These are phyloP conservation scores for Fusarium chaquense DNA, from an alignment of 2,329 filamentous ascomycete genomes.

Conservation along the genomic window DNA sequence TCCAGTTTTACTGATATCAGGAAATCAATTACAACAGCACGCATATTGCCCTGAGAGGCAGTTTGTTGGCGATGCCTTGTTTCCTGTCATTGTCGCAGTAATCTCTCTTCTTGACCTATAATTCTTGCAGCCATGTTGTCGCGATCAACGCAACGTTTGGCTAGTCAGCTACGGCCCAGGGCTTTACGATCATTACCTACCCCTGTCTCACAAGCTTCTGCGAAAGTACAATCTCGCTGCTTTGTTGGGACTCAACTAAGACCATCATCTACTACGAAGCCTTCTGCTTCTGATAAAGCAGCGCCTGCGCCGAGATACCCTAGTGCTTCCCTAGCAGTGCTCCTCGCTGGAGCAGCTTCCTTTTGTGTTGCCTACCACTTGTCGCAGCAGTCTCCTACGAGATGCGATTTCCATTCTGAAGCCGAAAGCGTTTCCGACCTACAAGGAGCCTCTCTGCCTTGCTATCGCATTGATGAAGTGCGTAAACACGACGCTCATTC, in stretches of 20 bases:
- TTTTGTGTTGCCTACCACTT: conserved; percentile 39
- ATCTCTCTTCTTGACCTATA: not conserved
- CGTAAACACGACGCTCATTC: conserved; percentile 66
- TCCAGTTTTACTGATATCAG: conserved; percentile 6
- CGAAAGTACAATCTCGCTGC: conserved; percentile 30
- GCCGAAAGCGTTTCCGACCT: conserved; percentile 22
- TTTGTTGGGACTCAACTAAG: conserved; percentile 8
- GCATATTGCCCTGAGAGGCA: conserved; percentile 4
- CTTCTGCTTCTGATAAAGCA: not conserved
- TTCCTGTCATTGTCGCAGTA: not conserved
- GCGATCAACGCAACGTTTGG: conserved; percentile 30
- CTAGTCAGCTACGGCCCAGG: conserved; percentile 18
- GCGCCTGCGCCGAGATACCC: conserved; percentile 13
- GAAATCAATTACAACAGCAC: conserved; percentile 1
- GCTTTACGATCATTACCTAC: conserved; percentile 10
- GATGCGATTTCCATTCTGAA: conserved; percentile 32
- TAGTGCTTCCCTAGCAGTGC: conserved; percentile 5
- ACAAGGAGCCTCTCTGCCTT: conserved; percentile 59
- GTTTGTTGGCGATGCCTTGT: conserved; percentile 24
- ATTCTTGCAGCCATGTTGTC: conserved; percentile 31
- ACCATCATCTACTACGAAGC: conserved; percentile 5
- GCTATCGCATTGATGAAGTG: conserved; percentile 64
- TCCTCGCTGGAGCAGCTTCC: conserved; percentile 36
- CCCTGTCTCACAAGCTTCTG: conserved; percentile 12
- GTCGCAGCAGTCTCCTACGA: conserved; percentile 32